These are phyloP conservation scores for Neoscytalidium dimidiatum DNA, from an alignment of 2,329 filamentous ascomycete species.

Conservation along the genomic window DNA sequence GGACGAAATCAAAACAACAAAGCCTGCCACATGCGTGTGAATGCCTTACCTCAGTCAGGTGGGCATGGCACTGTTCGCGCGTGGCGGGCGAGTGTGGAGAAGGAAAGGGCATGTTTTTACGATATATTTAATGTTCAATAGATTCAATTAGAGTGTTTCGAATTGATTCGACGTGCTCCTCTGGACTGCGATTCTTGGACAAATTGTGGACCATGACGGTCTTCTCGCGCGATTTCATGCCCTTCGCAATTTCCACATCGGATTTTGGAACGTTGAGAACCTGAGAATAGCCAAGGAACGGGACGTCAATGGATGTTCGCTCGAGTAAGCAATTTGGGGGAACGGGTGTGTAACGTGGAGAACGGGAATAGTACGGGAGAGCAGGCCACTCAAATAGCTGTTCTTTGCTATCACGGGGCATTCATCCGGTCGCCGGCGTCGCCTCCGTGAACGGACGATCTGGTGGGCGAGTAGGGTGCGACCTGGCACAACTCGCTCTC, in stretches of 20 bases:
- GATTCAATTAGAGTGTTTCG: constrained; percentile 11
- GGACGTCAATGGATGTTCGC: not conserved
- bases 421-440: not conserved
- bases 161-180: constrained; percentile 28
- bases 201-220: constrained; percentile 44
- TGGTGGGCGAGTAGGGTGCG: no score
- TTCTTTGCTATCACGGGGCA: not conserved
- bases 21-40: not conserved
- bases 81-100: no score
- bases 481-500: not conserved
- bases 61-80: not conserved
- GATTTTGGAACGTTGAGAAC: constrained; percentile 64
- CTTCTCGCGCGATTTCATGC: constrained; percentile 66
- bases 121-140: constrained; percentile 2
- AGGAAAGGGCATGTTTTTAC: not conserved
- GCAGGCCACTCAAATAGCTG: not conserved
- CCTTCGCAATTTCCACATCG: constrained; percentile 62
- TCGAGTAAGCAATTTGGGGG: not conserved
- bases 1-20: not conserved
- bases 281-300: constrained; percentile 35
- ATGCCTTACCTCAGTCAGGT: not conserved
- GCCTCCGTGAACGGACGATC: not conserved
- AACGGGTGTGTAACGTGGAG: not conserved
- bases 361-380: not conserved
- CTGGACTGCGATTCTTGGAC: constrained; percentile 22